Evolutionary conservation across 2,329 filamentous ascomycete species (phyloP).

Genomic region (Fusarium verrucosum): DNA sequence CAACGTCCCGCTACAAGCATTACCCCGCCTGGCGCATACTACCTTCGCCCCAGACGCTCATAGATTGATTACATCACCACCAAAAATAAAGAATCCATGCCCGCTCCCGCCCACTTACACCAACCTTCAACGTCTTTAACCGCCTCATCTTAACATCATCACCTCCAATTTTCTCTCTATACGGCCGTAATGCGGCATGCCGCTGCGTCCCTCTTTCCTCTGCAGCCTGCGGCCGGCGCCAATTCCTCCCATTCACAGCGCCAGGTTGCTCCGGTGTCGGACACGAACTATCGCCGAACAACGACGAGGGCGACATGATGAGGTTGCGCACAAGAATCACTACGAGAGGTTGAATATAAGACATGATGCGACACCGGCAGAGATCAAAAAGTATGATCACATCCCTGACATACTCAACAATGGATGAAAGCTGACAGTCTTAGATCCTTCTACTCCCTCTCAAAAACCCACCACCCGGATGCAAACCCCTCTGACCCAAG

Average conservation of each 20-base stretch:
- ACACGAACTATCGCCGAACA: constrained; percentile 1
- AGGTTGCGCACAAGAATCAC: constrained; percentile 63
- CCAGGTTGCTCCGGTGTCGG: constrained; percentile 38
- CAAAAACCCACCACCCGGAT: constrained; percentile 92
- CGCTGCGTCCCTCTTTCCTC: constrained; percentile 54
- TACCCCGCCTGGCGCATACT: constrained; percentile 31
- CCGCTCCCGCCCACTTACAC: constrained; percentile 2
- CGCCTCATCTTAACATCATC: background rate
- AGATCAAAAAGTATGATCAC: constrained; percentile 80
- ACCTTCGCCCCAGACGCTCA: background rate
- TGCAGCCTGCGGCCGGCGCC: constrained; percentile 37
- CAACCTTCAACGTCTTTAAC: constrained; percentile 1
- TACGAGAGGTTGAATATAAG: constrained; percentile 85
- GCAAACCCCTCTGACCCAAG: constrained; percentile 79
- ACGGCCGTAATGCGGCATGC: constrained; percentile 70
- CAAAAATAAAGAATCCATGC: constrained; percentile 21
- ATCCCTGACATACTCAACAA: background rate
- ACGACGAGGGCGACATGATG: constrained; percentile 31
- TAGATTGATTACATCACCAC: constrained; percentile 47
- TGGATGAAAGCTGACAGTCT: constrained; percentile 5
- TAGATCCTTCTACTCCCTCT: constrained; percentile 87
- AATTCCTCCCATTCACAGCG: constrained; percentile 32
- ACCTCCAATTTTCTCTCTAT: background rate
- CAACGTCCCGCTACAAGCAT: constrained; percentile 35
- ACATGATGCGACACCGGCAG: constrained; percentile 71